phyloP scores from a whole-genome alignment of 2,329 filamentous ascomycete species.

The Ampelomyces quisqualis region DNA sequence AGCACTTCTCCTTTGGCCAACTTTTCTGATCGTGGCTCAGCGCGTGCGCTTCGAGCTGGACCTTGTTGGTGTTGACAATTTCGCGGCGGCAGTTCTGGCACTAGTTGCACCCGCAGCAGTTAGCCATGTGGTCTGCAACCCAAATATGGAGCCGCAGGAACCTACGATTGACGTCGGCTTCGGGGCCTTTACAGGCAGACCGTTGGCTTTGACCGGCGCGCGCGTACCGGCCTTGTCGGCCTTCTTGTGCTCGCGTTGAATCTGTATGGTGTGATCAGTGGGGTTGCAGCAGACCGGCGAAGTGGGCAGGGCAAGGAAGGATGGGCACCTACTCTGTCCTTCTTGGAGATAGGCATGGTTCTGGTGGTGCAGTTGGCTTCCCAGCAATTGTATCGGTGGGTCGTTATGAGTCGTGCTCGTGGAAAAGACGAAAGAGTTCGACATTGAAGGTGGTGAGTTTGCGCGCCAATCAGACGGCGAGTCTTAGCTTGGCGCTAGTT shows the following conservation, averaged over 20 bases:
- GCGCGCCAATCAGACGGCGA: too few relatives aligned
- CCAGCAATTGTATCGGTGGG: too few relatives aligned
- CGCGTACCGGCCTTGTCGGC: conserved; percentile 58
- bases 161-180: conserved; percentile 55
- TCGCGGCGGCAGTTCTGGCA: conserved; percentile 56
- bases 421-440: too few relatives aligned
- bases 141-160: neutral
- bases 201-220: conserved; percentile 56
- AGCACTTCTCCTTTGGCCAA: conserved; percentile 62
- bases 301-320: neutral
- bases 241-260: conserved; percentile 57
- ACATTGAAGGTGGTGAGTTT: too few relatives aligned
- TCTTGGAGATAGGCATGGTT: conserved; percentile 54
- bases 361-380: too few relatives aligned
- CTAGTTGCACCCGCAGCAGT: conserved; percentile 31
- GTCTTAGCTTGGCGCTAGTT: too few relatives aligned
- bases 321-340: conserved; percentile 43
- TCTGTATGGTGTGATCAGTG: conserved; percentile 34
- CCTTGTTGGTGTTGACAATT: conserved; percentile 54
- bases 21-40: conserved; percentile 51
- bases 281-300: too few relatives aligned
- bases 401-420: too few relatives aligned
- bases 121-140: conserved; percentile 6
- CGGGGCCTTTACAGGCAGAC: conserved; percentile 56
- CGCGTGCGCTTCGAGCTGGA: conserved; percentile 57